A percentile compares a stretch with the other conserved stretches of the same genome.
phyloP scores from a whole-genome alignment of 2,329 filamentous ascomycete genomes.

The Lomentospora prolificans region DNA sequence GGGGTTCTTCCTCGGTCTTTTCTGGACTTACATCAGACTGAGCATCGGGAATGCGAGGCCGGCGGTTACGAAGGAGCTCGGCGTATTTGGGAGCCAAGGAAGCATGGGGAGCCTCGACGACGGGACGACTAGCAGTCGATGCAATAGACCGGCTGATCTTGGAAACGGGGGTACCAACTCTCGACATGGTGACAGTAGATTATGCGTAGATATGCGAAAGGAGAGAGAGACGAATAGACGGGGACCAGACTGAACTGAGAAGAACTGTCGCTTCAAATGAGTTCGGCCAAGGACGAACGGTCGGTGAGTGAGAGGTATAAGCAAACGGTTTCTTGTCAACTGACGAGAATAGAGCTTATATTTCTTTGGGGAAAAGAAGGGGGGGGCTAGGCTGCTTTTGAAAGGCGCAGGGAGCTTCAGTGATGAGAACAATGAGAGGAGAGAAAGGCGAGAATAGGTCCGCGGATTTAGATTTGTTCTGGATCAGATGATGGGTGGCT shows the following conservation, averaged over 20 bases:
- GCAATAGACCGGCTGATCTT: conserved; percentile 38
- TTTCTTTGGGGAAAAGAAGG: background rate
- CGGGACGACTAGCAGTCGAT: conserved; percentile 27
- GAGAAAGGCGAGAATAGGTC: background rate
- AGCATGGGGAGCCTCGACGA: conserved; percentile 25
- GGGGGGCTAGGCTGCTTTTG: background rate
- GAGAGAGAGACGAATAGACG: background rate
- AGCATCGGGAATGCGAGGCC: conserved; percentile 17
- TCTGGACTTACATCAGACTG: conserved; percentile 28
- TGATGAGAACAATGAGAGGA: background rate
- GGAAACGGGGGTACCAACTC: conserved; percentile 37
- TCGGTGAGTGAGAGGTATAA: background rate
- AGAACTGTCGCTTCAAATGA: too few species aligned
- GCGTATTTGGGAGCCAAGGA: conserved; percentile 37
- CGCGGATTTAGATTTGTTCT: background rate
- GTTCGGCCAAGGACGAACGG: too few species aligned
- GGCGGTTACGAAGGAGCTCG: conserved; percentile 27
- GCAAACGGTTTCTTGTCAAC: background rate
- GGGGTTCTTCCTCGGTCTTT: background rate
- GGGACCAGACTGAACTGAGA: too few species aligned
- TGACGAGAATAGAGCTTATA: background rate
- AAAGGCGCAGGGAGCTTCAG: background rate
- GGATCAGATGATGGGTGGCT: background rate
- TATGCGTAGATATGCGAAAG: background rate
- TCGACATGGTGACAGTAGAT: conserved; percentile 24